Evolutionary conservation across 2,329 filamentous ascomycete genomes (phyloP).

Genomic region (Verticillium dahliae): DNA sequence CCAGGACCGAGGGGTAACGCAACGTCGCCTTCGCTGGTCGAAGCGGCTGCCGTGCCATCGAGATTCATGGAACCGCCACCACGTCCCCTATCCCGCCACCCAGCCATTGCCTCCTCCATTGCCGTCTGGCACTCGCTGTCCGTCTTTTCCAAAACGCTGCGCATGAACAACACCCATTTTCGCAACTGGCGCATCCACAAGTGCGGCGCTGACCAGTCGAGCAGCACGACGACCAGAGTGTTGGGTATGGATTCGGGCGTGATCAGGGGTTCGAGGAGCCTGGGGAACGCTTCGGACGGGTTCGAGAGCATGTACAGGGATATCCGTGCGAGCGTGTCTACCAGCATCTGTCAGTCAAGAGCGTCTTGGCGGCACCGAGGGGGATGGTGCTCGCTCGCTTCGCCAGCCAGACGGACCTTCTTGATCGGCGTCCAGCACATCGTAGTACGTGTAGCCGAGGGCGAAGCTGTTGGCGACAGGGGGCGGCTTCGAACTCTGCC

Average conservation of each 20-base stretch:
- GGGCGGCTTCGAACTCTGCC: constrained; percentile 53
- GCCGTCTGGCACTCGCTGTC: constrained; percentile 71
- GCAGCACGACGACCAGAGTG: constrained; percentile 81
- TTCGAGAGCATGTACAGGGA: constrained; percentile 85
- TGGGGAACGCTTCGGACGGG: constrained; percentile 74
- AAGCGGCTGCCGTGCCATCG: constrained; percentile 53
- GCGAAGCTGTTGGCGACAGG: constrained; percentile 90
- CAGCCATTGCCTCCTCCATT: constrained; percentile 79
- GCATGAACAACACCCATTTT: constrained; percentile 82
- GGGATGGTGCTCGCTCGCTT: background rate
- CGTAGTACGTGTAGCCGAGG: constrained; percentile 89
- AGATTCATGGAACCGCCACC: constrained; percentile 55
- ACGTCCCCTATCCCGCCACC: constrained; percentile 71
- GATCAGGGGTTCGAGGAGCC: constrained; percentile 76
- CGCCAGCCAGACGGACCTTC: constrained; percentile 54
- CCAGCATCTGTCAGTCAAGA: background rate
- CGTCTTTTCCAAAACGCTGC: constrained; percentile 67
- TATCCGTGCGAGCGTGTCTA: constrained; percentile 83
- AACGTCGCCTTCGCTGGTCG: constrained; percentile 57
- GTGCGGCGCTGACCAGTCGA: constrained; percentile 95
- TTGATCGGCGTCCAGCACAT: constrained; percentile 88
- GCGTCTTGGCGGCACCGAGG: background rate
- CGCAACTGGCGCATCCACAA: constrained; percentile 83
- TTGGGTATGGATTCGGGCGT: constrained; percentile 79
- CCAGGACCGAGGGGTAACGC: constrained; percentile 76